These are phyloP conservation scores for Sindora glabra DNA, from an alignment of 306 rosid species.

Conservation along the genomic window DNA sequence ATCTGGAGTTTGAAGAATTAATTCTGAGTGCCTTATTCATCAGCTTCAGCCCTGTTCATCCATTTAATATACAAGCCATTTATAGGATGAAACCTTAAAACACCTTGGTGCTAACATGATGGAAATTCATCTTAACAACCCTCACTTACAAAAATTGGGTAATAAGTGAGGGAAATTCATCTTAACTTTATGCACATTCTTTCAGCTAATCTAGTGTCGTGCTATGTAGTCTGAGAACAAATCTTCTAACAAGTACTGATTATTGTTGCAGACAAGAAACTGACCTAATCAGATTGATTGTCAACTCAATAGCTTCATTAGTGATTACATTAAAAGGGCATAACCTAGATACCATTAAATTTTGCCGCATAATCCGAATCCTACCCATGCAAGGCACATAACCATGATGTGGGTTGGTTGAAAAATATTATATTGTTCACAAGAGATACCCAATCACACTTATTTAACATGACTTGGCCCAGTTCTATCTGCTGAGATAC, in stretches of 20 bases:
- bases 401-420: slow-evolving; percentile 1
- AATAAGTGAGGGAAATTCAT: not conserved
- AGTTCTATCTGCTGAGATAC: not conserved
- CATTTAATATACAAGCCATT: not conserved
- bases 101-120: not conserved
- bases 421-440: not conserved
- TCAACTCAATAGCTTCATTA: not conserved
- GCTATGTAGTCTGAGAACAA: not conserved
- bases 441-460: not conserved
- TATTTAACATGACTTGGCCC: not conserved
- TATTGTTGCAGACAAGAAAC: not conserved
- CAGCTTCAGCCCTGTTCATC: no score
- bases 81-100: not conserved
- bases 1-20: no score
- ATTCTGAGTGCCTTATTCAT: no score
- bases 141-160: not conserved
- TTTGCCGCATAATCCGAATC: not conserved
- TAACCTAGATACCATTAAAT: not conserved
- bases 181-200: not conserved
- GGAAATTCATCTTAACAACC: not conserved
- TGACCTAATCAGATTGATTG: not conserved
- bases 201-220: not conserved
- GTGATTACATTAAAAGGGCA: not conserved
- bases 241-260: not conserved
- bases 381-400: not conserved